Evolutionary conservation across 1,139 yeast genomes (phyloP), one percentile per base, ranked within the genome.

Genomic region (Candida frijolesensis): DNA sequence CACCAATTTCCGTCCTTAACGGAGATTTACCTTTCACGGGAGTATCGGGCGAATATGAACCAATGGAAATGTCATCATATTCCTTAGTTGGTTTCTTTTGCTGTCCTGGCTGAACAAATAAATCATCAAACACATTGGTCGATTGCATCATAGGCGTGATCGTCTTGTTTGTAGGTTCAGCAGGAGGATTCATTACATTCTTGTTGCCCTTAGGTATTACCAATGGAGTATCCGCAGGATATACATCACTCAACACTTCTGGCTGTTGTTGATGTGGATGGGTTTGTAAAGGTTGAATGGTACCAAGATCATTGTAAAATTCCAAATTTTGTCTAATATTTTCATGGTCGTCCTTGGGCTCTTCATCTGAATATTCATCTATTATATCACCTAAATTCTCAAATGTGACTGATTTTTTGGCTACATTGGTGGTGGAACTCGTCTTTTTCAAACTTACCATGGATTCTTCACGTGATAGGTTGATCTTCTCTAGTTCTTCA

Each of bases 401-500:
- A 57, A 75, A 75, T 2, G 77, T 73, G 19, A 75, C 79, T 41
- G 74, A 67, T 59, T 75, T 73, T 47, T 65, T 66, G 22, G 58
- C 53, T 35, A 49, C 60, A 38, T 11, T 38, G 14, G n/a, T 38
- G 11, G 41, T 38, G 42, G 42, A n/a, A 9, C 42, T 38, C 3
- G 42, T 30, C 15, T 48, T 47, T 8, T 32, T 34, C 3, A 40
- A 33, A 25, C 44, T 44, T 10, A 44, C 44, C 11, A 19, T 32
- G 27, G 44, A 25, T 11, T 52, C 49, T 30, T 62, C 64, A 39
- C 55, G 54, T 3, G 60, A 50, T 16, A 57, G 52, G n/a, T n/a
- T 11, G 22, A 38, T 7, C 54, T 79, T 71, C 60, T 83, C 89
- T 46, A 84, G 64, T 56, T 87, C 90, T 66, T 90, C 96, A 68